Base-by-base conservation (phyloP, 2,329 filamentous ascomycete species). In the Bipolaris bicolor region DNA sequence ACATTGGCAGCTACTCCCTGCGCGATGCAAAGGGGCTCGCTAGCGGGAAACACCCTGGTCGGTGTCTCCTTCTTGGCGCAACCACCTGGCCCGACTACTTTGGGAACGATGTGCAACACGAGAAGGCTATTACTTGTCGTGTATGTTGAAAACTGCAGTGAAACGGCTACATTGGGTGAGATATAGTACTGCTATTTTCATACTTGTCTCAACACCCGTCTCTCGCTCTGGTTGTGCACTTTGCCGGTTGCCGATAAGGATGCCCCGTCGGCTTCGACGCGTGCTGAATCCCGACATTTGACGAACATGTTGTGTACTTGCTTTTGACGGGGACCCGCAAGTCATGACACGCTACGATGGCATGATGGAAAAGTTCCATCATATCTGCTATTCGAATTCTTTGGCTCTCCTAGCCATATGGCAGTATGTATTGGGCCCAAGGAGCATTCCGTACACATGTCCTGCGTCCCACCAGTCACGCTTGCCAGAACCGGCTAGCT, bases 11-110 rank as follows among this genome's bases (percentile, higher is more conserved):
- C 66, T 65, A 67, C 70, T 73, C 68, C 67, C 69, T 68, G 69
- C 68, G 71, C 74, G 64, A 73, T 71, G 72, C 73, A 76, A 76
- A 76, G 73, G 74, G 74, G 74, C 71, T 76, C 74, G 71, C 72
- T 75, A 75, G 68, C 63, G 66, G 54, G 49, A 45, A 62, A 49
- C 54, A 62, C 69, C 71, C 70, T 61, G 69, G 72, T 68, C 65
- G 68, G 61, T 50, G 58, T 69, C 66, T 66, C 71, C 66, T 57
- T 65, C 70, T 65, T 67, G 67, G 66, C 68, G 58, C 64, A 45
- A 60, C 59, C 64, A 67, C 60, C 61, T 65, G 66, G 63, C 68
- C 63, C 68, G 58, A 43, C 53, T 58, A 54, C 49, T 62, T 65
- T 49, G 36, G 61, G 62, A 54, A 61, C 43, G 49, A 60, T 60